Base-by-base conservation (phyloP, 495 filamentous ascomycete species). In the Xylona heveae region DNA sequence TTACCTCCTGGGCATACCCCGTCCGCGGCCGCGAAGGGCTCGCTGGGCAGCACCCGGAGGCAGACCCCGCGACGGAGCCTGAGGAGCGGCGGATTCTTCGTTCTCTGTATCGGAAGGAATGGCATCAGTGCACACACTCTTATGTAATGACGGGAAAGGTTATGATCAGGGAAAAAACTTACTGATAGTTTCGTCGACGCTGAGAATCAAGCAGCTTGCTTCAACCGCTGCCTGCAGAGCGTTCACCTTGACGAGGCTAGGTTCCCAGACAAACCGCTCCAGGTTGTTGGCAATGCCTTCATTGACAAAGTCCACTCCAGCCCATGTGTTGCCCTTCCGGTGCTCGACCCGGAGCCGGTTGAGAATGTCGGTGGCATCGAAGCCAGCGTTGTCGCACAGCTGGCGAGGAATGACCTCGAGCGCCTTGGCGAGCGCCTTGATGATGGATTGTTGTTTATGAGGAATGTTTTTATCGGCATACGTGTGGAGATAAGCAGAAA, bases 351-450 rank as follows among this genome's bases (percentile, higher is more conserved):
- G 77, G 40, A 97, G 62, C 31, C 75, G 71, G 55, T 92, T 97
- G 28, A 97, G 67, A 38, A 97, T 91, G 50, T 97, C 90, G 30
- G 88, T 95, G 10, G 88, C 83, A 44, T 97, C 88, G 52, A 97
- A 94, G 35, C 88, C 88, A 24, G 88, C 88, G 45, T 97, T 97
- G 58, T 97, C 88, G 52, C 88, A 95, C 37, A 97, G 63, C 54
- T 95, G 88, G 34, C 88, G 71, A 24, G 88, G 88, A 45, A 97
- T 88, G 23, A 97, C 74, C 62, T 97, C 88, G 29, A 97, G 68
- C 5, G 88, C 88, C 61, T 91, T 92, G 43, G 88, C 88, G 45
- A 94, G 94, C 19, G 80, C 77, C 62, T 93, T 94, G 60, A 97
- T 90, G 42, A 97, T 80, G 12, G 78, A 67, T 56, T 97, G 88